Conservation (phyloP, 306 rosid genomes). For the Casuarina equisetifolia region DNA sequence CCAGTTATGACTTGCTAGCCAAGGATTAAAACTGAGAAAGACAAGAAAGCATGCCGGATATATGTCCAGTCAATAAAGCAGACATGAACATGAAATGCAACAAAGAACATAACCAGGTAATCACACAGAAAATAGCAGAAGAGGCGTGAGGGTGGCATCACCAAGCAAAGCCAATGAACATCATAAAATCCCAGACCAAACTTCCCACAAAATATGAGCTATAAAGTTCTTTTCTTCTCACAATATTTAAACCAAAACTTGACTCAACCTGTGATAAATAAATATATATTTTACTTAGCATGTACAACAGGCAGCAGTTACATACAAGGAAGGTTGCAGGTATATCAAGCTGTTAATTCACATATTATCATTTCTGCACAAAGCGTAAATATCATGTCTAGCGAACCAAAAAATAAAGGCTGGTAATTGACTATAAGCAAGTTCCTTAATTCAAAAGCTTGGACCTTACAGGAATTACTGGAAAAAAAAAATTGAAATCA, state of each 20-base stretch:
- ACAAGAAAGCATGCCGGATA: neutral
- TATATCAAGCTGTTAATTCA: neutral
- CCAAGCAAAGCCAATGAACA: neutral
- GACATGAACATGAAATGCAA: neutral
- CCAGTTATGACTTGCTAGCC: neutral
- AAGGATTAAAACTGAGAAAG: neutral
- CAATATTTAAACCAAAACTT: neutral
- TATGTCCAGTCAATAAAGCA: neutral
- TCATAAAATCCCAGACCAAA: neutral
- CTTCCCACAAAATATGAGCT: neutral
- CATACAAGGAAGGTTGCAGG: neutral
- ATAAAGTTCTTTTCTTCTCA: neutral
- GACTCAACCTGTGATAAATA: neutral
- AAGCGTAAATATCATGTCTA: neutral
- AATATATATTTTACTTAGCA: neutral
- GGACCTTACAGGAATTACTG: neutral
- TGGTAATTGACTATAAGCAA: neutral
- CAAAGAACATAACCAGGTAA: neutral
- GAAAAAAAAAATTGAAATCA: neutral
- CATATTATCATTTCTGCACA: neutral
- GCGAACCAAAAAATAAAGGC: neutral
- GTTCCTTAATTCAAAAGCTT: neutral
- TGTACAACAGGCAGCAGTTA: too few relatives aligned
- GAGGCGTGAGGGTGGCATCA: too few relatives aligned
- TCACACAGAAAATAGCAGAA: neutral